These are phyloP conservation scores for Mycena kentingensis DNA, from an alignment of 768 basidiomycete genomes.

Conservation along the genomic window DNA sequence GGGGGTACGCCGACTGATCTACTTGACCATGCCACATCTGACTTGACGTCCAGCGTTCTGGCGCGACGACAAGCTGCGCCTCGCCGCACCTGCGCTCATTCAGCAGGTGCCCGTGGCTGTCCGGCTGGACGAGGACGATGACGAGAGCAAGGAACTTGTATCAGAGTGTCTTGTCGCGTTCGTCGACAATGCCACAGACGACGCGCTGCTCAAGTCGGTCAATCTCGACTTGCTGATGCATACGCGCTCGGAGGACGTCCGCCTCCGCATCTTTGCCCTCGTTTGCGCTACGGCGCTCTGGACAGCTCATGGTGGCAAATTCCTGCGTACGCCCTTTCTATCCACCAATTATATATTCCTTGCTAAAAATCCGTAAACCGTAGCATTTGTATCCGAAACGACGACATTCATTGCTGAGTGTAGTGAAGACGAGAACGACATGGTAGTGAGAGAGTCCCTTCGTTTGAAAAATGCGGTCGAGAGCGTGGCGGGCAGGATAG, in stretches of 20 bases:
- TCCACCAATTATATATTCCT: slow-evolving; percentile 12
- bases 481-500: slow-evolving; percentile 66
- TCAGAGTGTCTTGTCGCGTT: slow-evolving; percentile 58
- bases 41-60: slow-evolving; percentile 66
- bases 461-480: slow-evolving; percentile 72
- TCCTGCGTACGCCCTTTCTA: slow-evolving; percentile 73
- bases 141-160: slow-evolving; percentile 42
- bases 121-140: slow-evolving; percentile 30
- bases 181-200: slow-evolving; percentile 53
- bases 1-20: slow-evolving; percentile 54
- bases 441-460: slow-evolving; percentile 71
- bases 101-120: slow-evolving; percentile 64
- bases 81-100: slow-evolving; percentile 59
- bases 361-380: neutral
- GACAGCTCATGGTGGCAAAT: slow-evolving; percentile 72
- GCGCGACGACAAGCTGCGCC: slow-evolving; percentile 78
- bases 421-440: slow-evolving; percentile 85
- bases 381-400: slow-evolving; percentile 80
- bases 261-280: slow-evolving; percentile 71
- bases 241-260: slow-evolving; percentile 80
- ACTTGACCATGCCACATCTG: neutral
- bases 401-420: slow-evolving; percentile 86
- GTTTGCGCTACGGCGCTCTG: slow-evolving; percentile 72
- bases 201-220: slow-evolving; percentile 72
- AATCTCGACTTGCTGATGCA: slow-evolving; percentile 87